Evolutionary conservation across 2,329 filamentous ascomycete species (phyloP).

Genomic region (Hymenoscyphus linearis): DNA sequence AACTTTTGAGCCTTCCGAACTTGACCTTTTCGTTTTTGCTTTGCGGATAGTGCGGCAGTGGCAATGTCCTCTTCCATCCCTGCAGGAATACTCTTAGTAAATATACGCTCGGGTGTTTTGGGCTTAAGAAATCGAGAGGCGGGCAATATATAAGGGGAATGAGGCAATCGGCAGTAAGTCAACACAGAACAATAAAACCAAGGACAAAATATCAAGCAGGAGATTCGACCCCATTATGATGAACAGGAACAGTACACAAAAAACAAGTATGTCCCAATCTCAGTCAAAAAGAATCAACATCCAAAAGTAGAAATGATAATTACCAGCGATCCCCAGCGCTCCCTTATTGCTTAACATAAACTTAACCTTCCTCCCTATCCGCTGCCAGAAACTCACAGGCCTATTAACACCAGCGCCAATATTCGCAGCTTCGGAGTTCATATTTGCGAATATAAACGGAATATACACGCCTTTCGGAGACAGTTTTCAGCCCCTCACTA

Average conservation of each 20-base stretch:
- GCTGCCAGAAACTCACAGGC: slow-evolving; percentile 13
- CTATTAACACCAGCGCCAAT: slow-evolving; percentile 1
- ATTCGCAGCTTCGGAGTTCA: neutral
- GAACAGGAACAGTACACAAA: neutral
- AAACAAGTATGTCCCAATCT: neutral
- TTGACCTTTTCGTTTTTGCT: slow-evolving; percentile 27
- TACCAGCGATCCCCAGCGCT: slow-evolving; percentile 10
- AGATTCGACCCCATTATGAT: too few relatives aligned
- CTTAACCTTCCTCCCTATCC: slow-evolving; percentile 11
- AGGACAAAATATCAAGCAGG: too few relatives aligned
- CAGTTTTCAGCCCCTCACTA: too few relatives aligned
- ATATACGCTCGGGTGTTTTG: neutral
- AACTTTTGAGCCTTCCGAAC: slow-evolving; percentile 31
- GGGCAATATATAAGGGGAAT: neutral
- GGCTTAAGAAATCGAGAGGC: neutral
- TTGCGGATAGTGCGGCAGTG: slow-evolving; percentile 15
- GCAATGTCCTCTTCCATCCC: slow-evolving; percentile 7
- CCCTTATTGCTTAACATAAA: slow-evolving; percentile 13
- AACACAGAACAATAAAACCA: neutral
- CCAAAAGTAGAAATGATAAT: slow-evolving; percentile 4
- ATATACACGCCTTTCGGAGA: too few relatives aligned
- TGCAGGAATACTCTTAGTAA: slow-evolving; percentile 8
- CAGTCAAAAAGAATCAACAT: neutral
- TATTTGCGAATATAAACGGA: too few relatives aligned
- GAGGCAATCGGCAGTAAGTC: neutral